phyloP scores from a whole-genome alignment of 192 early-diverging fungal genomes.

The Coemansia asiatica region DNA sequence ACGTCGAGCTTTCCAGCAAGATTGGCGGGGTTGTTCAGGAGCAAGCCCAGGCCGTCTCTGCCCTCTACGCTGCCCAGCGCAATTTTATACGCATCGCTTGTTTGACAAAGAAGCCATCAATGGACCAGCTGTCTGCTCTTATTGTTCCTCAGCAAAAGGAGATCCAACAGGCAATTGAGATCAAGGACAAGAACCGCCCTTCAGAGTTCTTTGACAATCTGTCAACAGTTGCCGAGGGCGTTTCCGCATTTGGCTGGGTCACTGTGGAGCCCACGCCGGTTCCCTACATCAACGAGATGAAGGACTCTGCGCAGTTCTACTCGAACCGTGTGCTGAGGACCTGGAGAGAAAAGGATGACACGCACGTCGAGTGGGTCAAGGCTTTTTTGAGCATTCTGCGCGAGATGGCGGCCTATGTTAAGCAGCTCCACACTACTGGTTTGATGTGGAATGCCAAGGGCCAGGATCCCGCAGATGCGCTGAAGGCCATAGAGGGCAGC shows the following conservation, averaged over 20 bases:
- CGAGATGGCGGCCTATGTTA: conserved; percentile 83
- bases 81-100: conserved; percentile 74
- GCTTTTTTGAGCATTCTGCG: conserved; percentile 67
- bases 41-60: conserved; percentile 62
- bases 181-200: conserved; percentile 80
- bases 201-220: conserved; percentile 77
- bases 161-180: conserved; percentile 63
- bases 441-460: conserved; percentile 90
- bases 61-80: conserved; percentile 69
- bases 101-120: conserved; percentile 73
- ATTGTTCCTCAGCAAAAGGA: conserved; percentile 69
- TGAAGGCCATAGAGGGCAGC: conserved; percentile 36
- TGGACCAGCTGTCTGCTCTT: conserved; percentile 62
- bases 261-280: conserved; percentile 83
- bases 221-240: conserved; percentile 82
- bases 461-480: conserved; percentile 35
- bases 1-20: conserved; percentile 36
- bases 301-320: conserved; percentile 91
- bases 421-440: conserved; percentile 85
- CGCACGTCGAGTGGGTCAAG: conserved; percentile 85
- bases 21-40: conserved; percentile 66
- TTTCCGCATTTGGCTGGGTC: conserved; percentile 91
- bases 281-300: conserved; percentile 84
- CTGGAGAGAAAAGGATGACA: conserved; percentile 83
- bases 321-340: conserved; percentile 87